Evolutionary conservation across 495 filamentous ascomycete species (phyloP).

Genomic region (Podospora sp.): DNA sequence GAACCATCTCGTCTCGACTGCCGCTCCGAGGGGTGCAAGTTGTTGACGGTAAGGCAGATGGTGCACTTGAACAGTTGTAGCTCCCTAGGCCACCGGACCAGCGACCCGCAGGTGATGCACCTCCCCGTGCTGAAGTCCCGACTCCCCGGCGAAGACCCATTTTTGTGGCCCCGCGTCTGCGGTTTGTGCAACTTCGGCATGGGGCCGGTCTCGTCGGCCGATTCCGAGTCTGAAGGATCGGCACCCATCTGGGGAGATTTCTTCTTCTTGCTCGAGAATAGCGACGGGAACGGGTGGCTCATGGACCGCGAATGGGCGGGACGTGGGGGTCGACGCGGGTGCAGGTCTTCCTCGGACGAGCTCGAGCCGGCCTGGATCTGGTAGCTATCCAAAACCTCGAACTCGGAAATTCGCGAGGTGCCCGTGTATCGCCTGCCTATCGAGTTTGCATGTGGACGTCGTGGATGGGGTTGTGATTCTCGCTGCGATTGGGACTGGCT

Average conservation of each 20-base stretch:
- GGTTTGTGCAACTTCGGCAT: conserved; percentile 31
- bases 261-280: conserved; percentile 62
- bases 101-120: conserved; percentile 81
- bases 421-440: conserved; percentile 24
- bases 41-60: conserved; percentile 84
- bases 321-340: conserved; percentile 37
- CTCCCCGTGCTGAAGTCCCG: conserved; percentile 64
- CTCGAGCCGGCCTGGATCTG: conserved; percentile 41
- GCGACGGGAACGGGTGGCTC: conserved; percentile 74
- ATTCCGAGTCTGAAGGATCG: conserved; percentile 35
- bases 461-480: conserved; percentile 3
- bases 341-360: conserved; percentile 47
- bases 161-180: conserved; percentile 32
- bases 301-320: conserved; percentile 66
- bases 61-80: conserved; percentile 80
- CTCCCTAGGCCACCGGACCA: conserved; percentile 79
- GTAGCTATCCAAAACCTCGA: conserved; percentile 30
- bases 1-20: conserved; percentile 19
- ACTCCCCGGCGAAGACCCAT: conserved; percentile 31
- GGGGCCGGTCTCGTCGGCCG: conserved; percentile 30
- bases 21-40: conserved; percentile 58
- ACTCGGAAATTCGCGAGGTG: conserved; percentile 23
- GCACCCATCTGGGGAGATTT: conserved; percentile 31
- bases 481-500: conserved; percentile 10
- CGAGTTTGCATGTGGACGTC: conserved; percentile 15